Conservation (phyloP, 805 yeast genomes). For the Lachancea waltii region DNA sequence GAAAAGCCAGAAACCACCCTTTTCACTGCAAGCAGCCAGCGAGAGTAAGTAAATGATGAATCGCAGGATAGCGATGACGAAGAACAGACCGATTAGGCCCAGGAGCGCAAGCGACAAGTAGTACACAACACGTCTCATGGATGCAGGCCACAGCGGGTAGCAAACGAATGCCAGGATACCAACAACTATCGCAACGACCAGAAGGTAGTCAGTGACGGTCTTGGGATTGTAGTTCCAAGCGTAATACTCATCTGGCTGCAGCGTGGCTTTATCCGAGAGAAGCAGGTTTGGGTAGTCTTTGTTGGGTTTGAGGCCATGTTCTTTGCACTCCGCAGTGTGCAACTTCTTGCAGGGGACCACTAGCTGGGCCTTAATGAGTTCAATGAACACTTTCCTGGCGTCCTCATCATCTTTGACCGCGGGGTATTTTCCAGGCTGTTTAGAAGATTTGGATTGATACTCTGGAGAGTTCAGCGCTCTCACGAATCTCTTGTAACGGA, state of each 20-base stretch:
- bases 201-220: constrained; percentile 39
- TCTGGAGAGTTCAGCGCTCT: constrained; percentile 73
- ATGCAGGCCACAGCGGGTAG: constrained; percentile 93
- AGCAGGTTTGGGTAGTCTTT: constrained; percentile 57
- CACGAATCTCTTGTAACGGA: constrained; percentile 75
- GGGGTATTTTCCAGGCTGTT: constrained; percentile 44
- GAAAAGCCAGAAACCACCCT: constrained; percentile 89
- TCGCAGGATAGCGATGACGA: constrained; percentile 73
- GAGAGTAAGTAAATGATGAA: constrained; percentile 53
- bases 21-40: constrained; percentile 30
- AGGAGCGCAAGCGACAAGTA: constrained; percentile 73
- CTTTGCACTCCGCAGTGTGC: constrained; percentile 59
- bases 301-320: constrained; percentile 56
- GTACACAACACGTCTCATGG: constrained; percentile 88
- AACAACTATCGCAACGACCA: constrained; percentile 41
- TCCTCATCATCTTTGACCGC: constrained; percentile 44
- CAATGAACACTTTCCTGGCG: constrained; percentile 57
- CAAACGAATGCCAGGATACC: constrained; percentile 62
- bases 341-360: constrained; percentile 72
- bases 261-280: constrained; percentile 48
- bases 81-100: constrained; percentile 67
- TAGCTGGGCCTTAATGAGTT: constrained; percentile 64
- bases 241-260: constrained; percentile 64
- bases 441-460: constrained; percentile 48
- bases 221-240: constrained; percentile 78